Evolutionary conservation across 2,329 filamentous ascomycete species (phyloP).

Genomic region (Elsinoe ampelina): DNA sequence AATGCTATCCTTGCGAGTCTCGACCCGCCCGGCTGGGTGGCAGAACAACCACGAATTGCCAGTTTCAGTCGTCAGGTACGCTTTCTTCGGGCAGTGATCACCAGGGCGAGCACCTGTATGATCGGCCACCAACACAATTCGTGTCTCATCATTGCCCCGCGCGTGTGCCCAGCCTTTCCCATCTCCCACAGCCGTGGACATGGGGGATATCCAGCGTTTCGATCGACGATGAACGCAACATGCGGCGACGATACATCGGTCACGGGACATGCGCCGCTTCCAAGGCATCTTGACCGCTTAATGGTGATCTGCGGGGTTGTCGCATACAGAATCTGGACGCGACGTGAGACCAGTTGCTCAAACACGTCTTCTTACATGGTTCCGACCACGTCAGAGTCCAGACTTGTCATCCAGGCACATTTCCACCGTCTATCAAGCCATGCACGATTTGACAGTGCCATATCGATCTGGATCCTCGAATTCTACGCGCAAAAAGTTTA

Average conservation of each 20-base stretch:
- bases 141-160: neutral
- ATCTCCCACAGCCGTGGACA: neutral
- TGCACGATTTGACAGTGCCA: neutral
- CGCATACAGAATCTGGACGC: neutral
- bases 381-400: neutral
- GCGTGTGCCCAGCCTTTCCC: too few species aligned
- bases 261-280: neutral
- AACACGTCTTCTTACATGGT: neutral
- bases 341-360: slow-evolving; percentile 1
- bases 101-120: neutral
- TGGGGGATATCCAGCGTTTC: neutral
- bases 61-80: neutral
- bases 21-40: neutral
- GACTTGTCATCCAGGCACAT: neutral
- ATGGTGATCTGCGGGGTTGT: neutral
- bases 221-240: slow-evolving; percentile 1
- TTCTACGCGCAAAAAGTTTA: neutral
- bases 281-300: neutral
- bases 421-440: neutral
- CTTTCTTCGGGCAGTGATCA: neutral
- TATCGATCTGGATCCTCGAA: neutral
- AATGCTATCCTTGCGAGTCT: neutral
- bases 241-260: neutral
- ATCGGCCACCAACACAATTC: slow-evolving; percentile 1
- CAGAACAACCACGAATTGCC: neutral